Conservation (phyloP, 2,329 filamentous ascomycete genomes). For the Stylonectria norvegica region DNA sequence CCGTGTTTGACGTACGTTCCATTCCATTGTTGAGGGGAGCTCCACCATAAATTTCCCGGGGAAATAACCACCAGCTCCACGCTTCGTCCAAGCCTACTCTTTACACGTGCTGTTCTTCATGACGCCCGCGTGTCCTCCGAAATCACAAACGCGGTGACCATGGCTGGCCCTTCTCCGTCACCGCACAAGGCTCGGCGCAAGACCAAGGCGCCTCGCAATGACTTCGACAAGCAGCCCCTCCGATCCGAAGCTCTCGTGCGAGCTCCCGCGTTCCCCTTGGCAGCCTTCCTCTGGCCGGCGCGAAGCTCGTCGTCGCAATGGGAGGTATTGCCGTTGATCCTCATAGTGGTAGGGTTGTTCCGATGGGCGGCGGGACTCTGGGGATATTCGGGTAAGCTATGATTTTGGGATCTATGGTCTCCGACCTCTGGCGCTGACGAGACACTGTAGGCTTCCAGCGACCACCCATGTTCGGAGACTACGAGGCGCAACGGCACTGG, state of each 20-base stretch:
- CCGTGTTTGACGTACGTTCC: constrained; percentile 8
- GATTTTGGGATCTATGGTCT: not conserved
- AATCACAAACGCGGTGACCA: constrained; percentile 34
- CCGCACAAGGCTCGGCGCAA: constrained; percentile 60
- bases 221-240: constrained; percentile 35
- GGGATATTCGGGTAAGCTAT: constrained; percentile 79
- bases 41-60: constrained; percentile 21
- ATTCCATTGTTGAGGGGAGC: constrained; percentile 16
- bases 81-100: constrained; percentile 9
- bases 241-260: constrained; percentile 46
- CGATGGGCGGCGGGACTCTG: constrained; percentile 89
- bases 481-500: constrained; percentile 97
- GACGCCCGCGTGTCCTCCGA: constrained; percentile 13
- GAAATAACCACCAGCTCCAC: constrained; percentile 15
- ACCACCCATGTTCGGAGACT: constrained; percentile 93
- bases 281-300: constrained; percentile 91
- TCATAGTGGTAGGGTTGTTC: constrained; percentile 90
- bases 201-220: constrained; percentile 47
- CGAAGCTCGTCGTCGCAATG: constrained; percentile 83
- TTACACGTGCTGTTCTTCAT: constrained; percentile 15
- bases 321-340: constrained; percentile 80
- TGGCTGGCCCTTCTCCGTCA: constrained; percentile 52
- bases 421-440: constrained; percentile 15
- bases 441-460: constrained; percentile 61
- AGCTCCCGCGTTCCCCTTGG: constrained; percentile 79